Evolutionary conservation across 768 basidiomycete species (phyloP), one percentile per base, ranked within the genome.

Genomic region (Epithele typhae): DNA sequence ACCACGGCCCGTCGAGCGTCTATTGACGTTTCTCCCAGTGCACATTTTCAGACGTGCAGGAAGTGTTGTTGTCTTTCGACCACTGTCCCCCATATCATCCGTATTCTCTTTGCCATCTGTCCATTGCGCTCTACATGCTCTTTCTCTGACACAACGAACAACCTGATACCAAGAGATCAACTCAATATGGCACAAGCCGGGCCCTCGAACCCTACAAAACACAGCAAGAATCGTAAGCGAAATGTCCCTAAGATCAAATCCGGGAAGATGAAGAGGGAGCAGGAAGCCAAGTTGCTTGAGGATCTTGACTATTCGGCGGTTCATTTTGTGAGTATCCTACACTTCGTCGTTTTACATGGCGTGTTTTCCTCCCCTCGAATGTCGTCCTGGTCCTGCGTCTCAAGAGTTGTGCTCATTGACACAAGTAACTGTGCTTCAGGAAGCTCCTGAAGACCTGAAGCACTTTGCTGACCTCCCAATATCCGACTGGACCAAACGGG

Each of bases 381-480:
- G n/a, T n/a, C n/a, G n/a, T n/a, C n/a, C n/a, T n/a, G n/a, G n/a
- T n/a, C n/a, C n/a, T n/a, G n/a, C n/a, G n/a, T n/a, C n/a, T n/a
- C n/a, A n/a, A n/a, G n/a, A n/a, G n/a, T n/a, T 30, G 14, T 15
- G 3, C 49, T 57, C 49, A 51, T 59, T 15, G n/a, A 11, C 24
- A 17, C 18, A 32, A 27, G 12, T 2, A 56, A 86, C 30, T 22
- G 15, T 9, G 7, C 15, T 21, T 9, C 58, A 88, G 86, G 72
- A 73, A 35, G 63, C 78, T 3, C 65, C 76, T 5, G 66, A 68
- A 3, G 76, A 71, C 25, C 61, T 85, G 19, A 75, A 73, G 45
- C 64, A 74, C 3, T 93, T 93, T 63, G 57, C 76, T 18, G 82
- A 88, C 57, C 73, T 93, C 17, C 92, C 91, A 5, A 78, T 95